Base-by-base conservation (phyloP, 2,329 filamentous ascomycete species). In the Epichloe scottii region DNA sequence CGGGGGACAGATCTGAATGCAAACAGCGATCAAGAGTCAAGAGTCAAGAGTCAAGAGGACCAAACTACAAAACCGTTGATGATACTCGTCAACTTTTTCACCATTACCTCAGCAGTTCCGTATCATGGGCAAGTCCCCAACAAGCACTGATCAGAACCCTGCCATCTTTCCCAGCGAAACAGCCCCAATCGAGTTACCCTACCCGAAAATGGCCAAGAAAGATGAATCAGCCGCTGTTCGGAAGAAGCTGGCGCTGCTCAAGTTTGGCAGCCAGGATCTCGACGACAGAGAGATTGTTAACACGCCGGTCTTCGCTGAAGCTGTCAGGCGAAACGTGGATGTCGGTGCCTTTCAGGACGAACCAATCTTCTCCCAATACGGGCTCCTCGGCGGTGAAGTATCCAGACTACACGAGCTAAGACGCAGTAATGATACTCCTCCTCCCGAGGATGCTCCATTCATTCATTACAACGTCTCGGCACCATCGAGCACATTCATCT, bases 401-500 rank as follows among this genome's bases (percentile, higher is more conserved):
- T 12, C 23, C 43, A 56, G 50, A 48, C 26, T 54, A n/a, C 11
- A 42, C 1, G n/a, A 2, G 10, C 19, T 14, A 3, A 26, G 14
- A 26, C 8, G 33, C 8, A 12, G n/a, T 4, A 35, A 33, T 7
- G 19, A 10, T 3, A 5, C n/a, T 6, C 2, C 3, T 26, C 30
- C 11, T 12, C 4, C n/a, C 3, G 47, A 8, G 41, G 51, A 42
- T 1, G 62, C 63, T 23, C 58, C 59, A 0, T 60, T 72, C 0
- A 48, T 75, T 0, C 73, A 71, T 41, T 70, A 72, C 60, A 76
- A 77, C 48, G 65, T 75, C 2, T 57, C 71, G 0, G 63, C 67
- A 0, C 81, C 81, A 0, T 79, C 75, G 0, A 82, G 79, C 15
- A 68, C 72, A 4, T 84, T 84, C 62, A 78, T 84, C 34, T 84